Conservation (phyloP, 2,329 filamentous ascomycete genomes). For the Curvularia sp. region DNA sequence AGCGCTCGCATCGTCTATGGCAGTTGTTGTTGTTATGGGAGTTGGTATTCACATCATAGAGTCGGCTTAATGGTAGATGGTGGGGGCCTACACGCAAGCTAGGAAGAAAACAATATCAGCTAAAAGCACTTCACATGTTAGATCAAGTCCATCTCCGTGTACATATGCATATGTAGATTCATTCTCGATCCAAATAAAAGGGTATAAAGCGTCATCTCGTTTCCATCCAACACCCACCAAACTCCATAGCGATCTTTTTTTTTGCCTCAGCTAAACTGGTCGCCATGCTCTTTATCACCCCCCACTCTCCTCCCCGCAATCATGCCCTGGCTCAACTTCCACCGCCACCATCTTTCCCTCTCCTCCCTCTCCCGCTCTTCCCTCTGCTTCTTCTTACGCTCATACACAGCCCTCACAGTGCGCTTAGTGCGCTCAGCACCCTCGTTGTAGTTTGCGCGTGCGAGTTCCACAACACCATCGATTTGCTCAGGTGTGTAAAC, state of each 20-base stretch:
- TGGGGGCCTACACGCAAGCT: no score
- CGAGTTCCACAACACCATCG: constrained; percentile 81
- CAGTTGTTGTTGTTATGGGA: no score
- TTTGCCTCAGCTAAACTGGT: constrained; percentile 66
- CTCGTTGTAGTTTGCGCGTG: constrained; percentile 85
- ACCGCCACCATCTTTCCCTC: constrained; percentile 46
- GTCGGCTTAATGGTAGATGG: no score
- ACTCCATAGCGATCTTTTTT: background rate
- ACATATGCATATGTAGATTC: background rate
- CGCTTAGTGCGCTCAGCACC: constrained; percentile 78
- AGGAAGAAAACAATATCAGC: no score
- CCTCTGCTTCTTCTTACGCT: constrained; percentile 79
- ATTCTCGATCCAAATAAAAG: constrained; percentile 12
- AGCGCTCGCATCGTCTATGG: no score
- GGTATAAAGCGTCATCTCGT: constrained; percentile 8
- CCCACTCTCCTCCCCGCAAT: constrained; percentile 62
- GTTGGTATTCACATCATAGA: no score
- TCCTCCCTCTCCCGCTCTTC: constrained; percentile 59
- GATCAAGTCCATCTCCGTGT: background rate
- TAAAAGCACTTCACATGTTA: background rate
- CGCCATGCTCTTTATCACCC: constrained; percentile 62
- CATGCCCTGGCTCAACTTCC: constrained; percentile 57
- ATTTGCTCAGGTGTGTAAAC: constrained; percentile 92
- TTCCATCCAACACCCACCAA: background rate
- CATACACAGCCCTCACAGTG: constrained; percentile 87